Base-by-base conservation (phyloP, 306 rosid genomes). In the Calophaca sinica region DNA sequence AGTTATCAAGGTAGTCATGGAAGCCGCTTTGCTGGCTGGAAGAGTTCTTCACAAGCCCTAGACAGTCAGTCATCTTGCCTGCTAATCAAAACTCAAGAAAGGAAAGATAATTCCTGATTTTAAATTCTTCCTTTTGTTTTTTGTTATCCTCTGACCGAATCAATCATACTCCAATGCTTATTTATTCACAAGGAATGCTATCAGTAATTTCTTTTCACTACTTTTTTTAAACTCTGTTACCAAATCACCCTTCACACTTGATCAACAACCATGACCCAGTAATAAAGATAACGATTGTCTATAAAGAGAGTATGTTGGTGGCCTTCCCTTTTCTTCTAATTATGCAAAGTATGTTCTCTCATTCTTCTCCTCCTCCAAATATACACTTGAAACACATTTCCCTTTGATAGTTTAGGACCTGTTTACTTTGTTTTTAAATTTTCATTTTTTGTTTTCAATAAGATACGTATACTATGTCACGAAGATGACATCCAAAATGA, bases 1-100 rank as follows among this genome's bases (percentile, higher is more conserved):
- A 36, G 96, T 92, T 8, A 80, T 94, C 52, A 66, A 90, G 26
- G 54, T 78, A 11, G 96, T 89, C 12, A 94, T 94, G 99, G 89
- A 92, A 73, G 99, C 96, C 2, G 99, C 99, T 74, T 80, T 94
- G 41, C 77, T 92, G 9, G 99, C 99, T 13, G 97, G 99, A 82
- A 84, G 88, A 76, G 76, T 80, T 87, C 67, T 92, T 59, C 99
- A 92, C 66, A 90, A 89, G 77, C 98, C 99, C 14, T 94, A 75
- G 61, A 67, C 14, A 12, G 26, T 14, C 26, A 20, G 26, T 20
- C 32, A n/a, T 32, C 76, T 7, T 55, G 14, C 10, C 35, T 66
- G n/a, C 74, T 10, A 28, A 46, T 33, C 53, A 55, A 62, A 20
- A 72, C 68, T 42, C 57, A 36, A 32, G 13, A 35, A 64, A 60